Base-by-base conservation (phyloP, 75 land plant species). In the Cryptomeria japonica region DNA sequence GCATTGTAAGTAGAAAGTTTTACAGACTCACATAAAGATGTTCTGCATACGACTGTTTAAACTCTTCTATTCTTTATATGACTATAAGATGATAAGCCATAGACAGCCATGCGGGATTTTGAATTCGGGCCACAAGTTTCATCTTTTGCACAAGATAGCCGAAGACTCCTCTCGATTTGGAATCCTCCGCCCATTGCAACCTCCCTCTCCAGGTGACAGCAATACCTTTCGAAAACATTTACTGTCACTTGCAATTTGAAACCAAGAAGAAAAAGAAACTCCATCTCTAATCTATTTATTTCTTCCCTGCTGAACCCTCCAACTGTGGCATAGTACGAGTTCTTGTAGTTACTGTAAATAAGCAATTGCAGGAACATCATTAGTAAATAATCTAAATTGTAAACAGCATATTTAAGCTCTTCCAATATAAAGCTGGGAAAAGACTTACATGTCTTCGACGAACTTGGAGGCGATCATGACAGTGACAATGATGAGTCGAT, bases 151-250 rank as follows among this genome's bases (percentile, higher is more conserved):
- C 42, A 77, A 38, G 39, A 56, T 56, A 56, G 19, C 25, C 37
- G 80, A 77, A 95, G 85, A 19, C 89, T 88, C 88, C 88, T 95
- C 89, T 95, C 96, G 10, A 95, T 94, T 51, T 95, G 95, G 90
- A 94, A 95, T 0, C 95, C 94, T 85, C 96, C 96, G 49, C 95
- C 94, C 39, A 90, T 78, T 47, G 93, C 88, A 44, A 95, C 94
- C 82, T 95, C 96, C 87, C 95, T 95, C 88, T 95, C 96, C 86
- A 95, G 88, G 78, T 94, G 95, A 36, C 86, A 75, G 53, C 95
- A 94, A 70, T 95, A 94, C 86, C 96, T 95, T 89, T 94, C 94
- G 46, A 91, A 95, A 12, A 94, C 96, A 87, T 96, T 94, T 84
- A 93, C 92, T 53, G 90, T 95, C 38, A 95, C 96, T 85, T 95